phyloP scores from a whole-genome alignment of 2,329 filamentous ascomycete genomes.

The Graphilbum fragrans region DNA sequence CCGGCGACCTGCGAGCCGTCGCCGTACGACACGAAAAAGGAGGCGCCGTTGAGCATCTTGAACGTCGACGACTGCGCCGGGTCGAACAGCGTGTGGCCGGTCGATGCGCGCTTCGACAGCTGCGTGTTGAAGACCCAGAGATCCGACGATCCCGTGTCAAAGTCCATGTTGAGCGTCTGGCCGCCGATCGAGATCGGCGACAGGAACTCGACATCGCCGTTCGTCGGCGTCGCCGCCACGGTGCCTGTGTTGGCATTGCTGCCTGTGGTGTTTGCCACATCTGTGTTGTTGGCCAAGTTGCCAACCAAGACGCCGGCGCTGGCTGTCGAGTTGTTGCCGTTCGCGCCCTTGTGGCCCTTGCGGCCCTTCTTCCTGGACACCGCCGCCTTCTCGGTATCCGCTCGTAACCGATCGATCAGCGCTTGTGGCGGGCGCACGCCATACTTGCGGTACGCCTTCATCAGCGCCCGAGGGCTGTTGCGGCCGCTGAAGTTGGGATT shows the following conservation, averaged over 20 bases:
- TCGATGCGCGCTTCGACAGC: slow-evolving; percentile 30
- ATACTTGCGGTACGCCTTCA: slow-evolving; percentile 58
- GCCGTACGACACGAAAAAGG: slow-evolving; percentile 56
- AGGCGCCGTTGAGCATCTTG: slow-evolving; percentile 25
- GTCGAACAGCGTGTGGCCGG: slow-evolving; percentile 34
- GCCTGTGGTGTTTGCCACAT: slow-evolving; percentile 9
- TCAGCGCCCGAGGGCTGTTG: slow-evolving; percentile 49
- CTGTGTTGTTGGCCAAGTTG: slow-evolving; percentile 10
- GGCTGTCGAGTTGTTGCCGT: slow-evolving; percentile 10
- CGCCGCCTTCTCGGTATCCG: slow-evolving; percentile 11
- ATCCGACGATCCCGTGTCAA: slow-evolving; percentile 67
- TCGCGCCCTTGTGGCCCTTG: slow-evolving; percentile 12
- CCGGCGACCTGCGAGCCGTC: slow-evolving; percentile 53
- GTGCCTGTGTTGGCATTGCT: slow-evolving; percentile 31
- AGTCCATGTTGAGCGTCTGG: slow-evolving; percentile 56
- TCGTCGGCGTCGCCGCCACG: slow-evolving; percentile 52
- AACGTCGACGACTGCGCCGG: slow-evolving; percentile 23
- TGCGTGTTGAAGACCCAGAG: slow-evolving; percentile 61
- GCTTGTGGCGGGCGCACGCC: slow-evolving; percentile 36
- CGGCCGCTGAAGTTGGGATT: slow-evolving; percentile 40
- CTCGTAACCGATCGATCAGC: slow-evolving; percentile 23
- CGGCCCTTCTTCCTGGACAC: neutral
- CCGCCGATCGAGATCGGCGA: slow-evolving; percentile 58
- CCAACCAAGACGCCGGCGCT: neutral
- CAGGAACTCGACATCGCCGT: slow-evolving; percentile 58